Percentiles rank a stretch among this genome's conserved stretches.
Conservation (phyloP, 441 rosid genomes). For the Pelargonium cotyledonis region DNA sequence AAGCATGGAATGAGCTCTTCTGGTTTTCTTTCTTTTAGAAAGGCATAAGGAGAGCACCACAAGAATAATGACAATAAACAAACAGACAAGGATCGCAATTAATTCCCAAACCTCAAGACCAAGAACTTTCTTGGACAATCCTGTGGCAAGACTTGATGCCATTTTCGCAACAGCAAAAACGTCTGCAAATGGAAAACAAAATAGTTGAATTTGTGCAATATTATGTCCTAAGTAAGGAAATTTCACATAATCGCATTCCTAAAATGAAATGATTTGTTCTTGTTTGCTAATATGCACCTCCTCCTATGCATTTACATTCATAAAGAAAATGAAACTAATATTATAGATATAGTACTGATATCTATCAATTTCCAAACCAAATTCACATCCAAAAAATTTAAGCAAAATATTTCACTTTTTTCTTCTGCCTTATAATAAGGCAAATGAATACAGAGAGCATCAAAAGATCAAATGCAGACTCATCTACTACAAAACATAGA, state of each 20-base stretch:
- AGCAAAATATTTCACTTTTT: background rate
- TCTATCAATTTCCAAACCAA: background rate
- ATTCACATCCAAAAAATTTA: background rate
- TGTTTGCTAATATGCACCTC: background rate
- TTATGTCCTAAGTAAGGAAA: background rate
- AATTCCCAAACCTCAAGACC: constrained; percentile 75
- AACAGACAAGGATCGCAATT: constrained; percentile 50
- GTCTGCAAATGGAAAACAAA: constrained; percentile 27
- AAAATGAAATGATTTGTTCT: background rate
- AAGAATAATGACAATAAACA: constrained; percentile 60
- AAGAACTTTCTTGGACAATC: constrained; percentile 60
- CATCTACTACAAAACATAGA: background rate
- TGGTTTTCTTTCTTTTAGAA: constrained; percentile 56
- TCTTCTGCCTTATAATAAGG: background rate
- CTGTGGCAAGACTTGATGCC: constrained; percentile 36
- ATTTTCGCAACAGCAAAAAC: constrained; percentile 20
- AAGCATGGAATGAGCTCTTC: constrained; percentile 43
- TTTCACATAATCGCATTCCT: background rate
- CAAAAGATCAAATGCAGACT: background rate
- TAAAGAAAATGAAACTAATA: background rate
- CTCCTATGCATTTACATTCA: background rate
- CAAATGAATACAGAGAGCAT: background rate
- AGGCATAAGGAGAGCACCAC: constrained; percentile 51
- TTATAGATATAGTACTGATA: background rate
- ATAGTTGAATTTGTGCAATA: background rate